Evolutionary conservation across 768 basidiomycete genomes (phyloP), one percentile per base, ranked within the genome.

Genomic region (Rubroboletus satanas): DNA sequence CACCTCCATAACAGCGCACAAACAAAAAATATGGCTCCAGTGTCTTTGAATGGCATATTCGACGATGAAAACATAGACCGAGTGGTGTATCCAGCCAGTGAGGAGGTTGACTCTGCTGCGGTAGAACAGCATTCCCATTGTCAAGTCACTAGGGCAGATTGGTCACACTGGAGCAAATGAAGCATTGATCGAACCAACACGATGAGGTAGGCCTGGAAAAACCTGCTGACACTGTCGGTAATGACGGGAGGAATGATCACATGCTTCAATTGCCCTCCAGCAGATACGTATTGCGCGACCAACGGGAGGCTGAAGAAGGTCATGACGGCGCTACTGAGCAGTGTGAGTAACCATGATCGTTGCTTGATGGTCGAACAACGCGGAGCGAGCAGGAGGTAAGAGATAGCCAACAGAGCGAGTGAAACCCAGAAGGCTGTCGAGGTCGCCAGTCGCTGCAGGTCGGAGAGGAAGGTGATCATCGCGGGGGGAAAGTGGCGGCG

Each of bases 21-120:
- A 64, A 26, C 73, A 67, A 62, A 83, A 83, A 14, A 80, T 64
- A 28, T 76, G 73, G 4, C 74, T 61, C 70, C 72, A 76, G 8
- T 56, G 60, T 12, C 59, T 57, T 26, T 71, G 65, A 17, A 77
- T 66, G 3, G 74, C 59, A 54, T 76, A 64, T 26, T 78, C 70
- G 55, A 77, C 72, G 10, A 81, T 61, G 42, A 68, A 59, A 52
- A 80, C 62, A 58, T 81, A 80, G 28, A 72, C 56, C 1, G 70
- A 59, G 59, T 80, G 78, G 49, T 83, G 81, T 21, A 80, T 69
- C 82, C 82, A 83, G 4, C 82, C 82, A n/a, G 77, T 79, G 33
- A 80, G 61, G 1, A 80, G 44, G n/a, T 77, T 78, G 51, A 81
- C 54, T 41, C 75, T 76, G 47, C 72, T 70, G 11, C 71, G 74